Evolutionary conservation across 345 rosid species (phyloP), one percentile per base, ranked within the genome.

Genomic region (Citrus mangshanensis): DNA sequence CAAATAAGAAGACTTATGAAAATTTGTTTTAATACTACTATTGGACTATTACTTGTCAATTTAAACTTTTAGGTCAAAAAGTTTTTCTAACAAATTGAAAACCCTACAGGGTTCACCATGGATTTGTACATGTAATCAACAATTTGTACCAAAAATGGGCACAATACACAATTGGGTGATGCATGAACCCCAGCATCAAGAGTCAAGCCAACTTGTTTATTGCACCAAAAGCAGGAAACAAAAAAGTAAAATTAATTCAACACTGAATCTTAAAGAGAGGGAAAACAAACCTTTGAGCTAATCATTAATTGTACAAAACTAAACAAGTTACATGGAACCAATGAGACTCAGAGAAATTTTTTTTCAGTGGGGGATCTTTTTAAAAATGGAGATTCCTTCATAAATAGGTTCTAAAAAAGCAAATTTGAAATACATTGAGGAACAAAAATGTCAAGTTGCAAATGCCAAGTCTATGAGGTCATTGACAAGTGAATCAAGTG

Each of bases 91-190:
- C 49, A 10, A 42, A 42, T 42, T 42, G 9, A 18, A 16, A 51
- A 51, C 25, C 4, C 5, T 73, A 67, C 35, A 16, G 10, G 83
- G 88, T 90, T 7, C 82, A 93, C 18, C 78, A 89, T 75, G 97
- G 98, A 70, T 91, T 88, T 42, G 97, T 93, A 5, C 95, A 90
- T 64, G 93, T 91, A 1, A 88, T 79, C 1, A 95, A 92, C 87
- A 93, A 90, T 79, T 83, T 89, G 21, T 92, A 93, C 76, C 92
- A 81, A 35, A 97, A 95, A 60, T 95, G 98, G 98, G 68, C n/a
- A n/a, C 95, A 90, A 51, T 95, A 91, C 61, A 93, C 97, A 51
- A 90, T 93, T 55, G 95, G 98, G 40, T 94, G 95, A 84, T 93
- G 95, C 84, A 85, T 85, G 91, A 86, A 82, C 55, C 97, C 95